phyloP scores from a whole-genome alignment of 441 rosid species.

The Syzygium syzygioides region DNA sequence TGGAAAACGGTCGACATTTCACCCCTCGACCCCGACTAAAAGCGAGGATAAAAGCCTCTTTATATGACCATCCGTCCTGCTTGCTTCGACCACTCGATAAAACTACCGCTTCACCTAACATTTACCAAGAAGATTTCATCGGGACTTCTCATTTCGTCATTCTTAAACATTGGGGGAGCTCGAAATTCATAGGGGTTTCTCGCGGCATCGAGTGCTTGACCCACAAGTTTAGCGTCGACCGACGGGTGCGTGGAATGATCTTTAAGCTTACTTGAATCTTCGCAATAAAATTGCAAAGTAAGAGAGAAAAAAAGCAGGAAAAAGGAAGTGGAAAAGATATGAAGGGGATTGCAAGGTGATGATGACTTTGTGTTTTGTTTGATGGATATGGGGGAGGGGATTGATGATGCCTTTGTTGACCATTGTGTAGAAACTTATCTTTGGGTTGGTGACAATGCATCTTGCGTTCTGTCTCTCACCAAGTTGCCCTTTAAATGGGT shows the following conservation, averaged over 20 bases:
- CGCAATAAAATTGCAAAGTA: neutral
- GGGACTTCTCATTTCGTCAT: neutral
- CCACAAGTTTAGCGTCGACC: too few species aligned
- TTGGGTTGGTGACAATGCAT: too few species aligned
- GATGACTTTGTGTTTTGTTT: neutral
- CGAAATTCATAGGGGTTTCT: neutral
- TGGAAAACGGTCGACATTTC: neutral
- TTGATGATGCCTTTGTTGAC: neutral
- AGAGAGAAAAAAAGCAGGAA: neutral
- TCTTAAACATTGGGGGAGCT: neutral
- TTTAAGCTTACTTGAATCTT: neutral
- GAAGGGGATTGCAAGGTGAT: neutral
- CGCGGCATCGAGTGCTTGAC: neutral
- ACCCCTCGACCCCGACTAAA: too few species aligned
- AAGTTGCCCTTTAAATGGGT: neutral
- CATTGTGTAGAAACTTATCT: neutral
- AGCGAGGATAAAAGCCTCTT: too few species aligned
- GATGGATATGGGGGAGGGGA: neutral
- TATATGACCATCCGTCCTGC: neutral
- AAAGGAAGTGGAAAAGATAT: neutral
- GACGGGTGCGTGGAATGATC: neutral
- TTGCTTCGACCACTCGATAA: accelerated
- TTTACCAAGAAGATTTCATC: neutral
- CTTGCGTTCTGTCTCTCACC: too few species aligned
- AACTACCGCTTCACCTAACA: neutral